phyloP scores from a whole-genome alignment of 495 filamentous ascomycete species.

The Annulohypoxylon nitens region DNA sequence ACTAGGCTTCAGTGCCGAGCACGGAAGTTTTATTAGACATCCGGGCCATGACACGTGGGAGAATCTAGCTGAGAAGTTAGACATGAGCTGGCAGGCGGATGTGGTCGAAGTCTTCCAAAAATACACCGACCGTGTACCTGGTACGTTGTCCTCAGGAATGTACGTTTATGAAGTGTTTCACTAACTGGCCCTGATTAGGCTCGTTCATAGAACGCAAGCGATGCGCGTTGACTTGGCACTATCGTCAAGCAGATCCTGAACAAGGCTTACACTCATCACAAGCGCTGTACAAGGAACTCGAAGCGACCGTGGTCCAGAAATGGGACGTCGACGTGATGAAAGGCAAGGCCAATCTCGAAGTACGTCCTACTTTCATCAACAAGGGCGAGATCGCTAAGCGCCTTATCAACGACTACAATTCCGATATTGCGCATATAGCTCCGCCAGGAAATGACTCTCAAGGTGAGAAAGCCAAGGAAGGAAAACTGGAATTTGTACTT shows the following conservation, averaged over 20 bases:
- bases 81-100: constrained; percentile 91
- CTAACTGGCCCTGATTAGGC: constrained; percentile 60
- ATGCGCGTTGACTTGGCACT: constrained; percentile 96
- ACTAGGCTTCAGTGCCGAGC: constrained; percentile 92
- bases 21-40: constrained; percentile 91
- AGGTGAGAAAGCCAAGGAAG: constrained; percentile 27
- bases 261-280: constrained; percentile 79
- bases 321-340: constrained; percentile 95
- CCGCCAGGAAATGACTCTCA: constrained; percentile 23
- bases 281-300: constrained; percentile 81
- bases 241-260: constrained; percentile 88
- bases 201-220: constrained; percentile 94
- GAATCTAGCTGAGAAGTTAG: constrained; percentile 81
- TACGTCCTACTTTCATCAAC: constrained; percentile 95
- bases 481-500: constrained; percentile 81
- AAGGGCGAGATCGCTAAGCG: constrained; percentile 92
- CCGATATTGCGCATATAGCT: constrained; percentile 50
- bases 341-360: constrained; percentile 95
- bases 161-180: not conserved
- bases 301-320: constrained; percentile 76
- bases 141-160: constrained; percentile 54
- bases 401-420: constrained; percentile 75
- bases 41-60: constrained; percentile 82
- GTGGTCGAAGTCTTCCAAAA: constrained; percentile 84
- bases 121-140: constrained; percentile 85